Percentiles rank a stretch among this genome's conserved stretches.
Conservation (phyloP, 305 asterid genomes). For the Fraxinus floribunda region DNA sequence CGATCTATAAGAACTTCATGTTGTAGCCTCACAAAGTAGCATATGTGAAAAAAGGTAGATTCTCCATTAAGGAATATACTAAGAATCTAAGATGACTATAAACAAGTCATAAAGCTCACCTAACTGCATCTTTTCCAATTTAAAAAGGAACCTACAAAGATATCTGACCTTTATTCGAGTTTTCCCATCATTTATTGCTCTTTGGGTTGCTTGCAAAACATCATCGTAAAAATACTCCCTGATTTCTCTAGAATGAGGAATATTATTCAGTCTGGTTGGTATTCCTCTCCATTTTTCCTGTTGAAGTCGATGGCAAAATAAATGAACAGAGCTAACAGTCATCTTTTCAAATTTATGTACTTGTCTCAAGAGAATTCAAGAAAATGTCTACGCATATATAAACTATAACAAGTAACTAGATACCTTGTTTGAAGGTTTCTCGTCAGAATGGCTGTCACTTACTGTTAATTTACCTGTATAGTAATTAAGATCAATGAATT, state of each 20-base stretch:
- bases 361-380: constrained; percentile 6
- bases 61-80: background rate
- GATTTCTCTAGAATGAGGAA: constrained; percentile 96
- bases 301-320: constrained; percentile 30
- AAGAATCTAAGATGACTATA: constrained; percentile 7
- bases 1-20: background rate
- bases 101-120: constrained; percentile 4
- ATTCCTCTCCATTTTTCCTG: constrained; percentile 89
- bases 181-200: constrained; percentile 80
- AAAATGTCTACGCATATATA: constrained; percentile 3
- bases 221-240: constrained; percentile 81
- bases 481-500: constrained; percentile 26
- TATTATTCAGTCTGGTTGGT: constrained; percentile 86
- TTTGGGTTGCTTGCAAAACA: constrained; percentile 75
- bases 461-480: constrained; percentile 42
- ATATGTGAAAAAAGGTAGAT: background rate
- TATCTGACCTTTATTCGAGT: constrained; percentile 69
- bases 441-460: constrained; percentile 30
- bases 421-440: constrained; percentile 53
- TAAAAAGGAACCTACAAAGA: constrained; percentile 19
- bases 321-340: constrained; percentile 19
- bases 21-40: background rate
- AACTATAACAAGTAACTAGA: constrained; percentile 5
- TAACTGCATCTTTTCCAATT: constrained; percentile 14
- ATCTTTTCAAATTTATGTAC: constrained; percentile 5